Evolutionary conservation across 495 filamentous ascomycete genomes (phyloP), one percentile per base, ranked within the genome.

Genomic region (Neurospora sp.): DNA sequence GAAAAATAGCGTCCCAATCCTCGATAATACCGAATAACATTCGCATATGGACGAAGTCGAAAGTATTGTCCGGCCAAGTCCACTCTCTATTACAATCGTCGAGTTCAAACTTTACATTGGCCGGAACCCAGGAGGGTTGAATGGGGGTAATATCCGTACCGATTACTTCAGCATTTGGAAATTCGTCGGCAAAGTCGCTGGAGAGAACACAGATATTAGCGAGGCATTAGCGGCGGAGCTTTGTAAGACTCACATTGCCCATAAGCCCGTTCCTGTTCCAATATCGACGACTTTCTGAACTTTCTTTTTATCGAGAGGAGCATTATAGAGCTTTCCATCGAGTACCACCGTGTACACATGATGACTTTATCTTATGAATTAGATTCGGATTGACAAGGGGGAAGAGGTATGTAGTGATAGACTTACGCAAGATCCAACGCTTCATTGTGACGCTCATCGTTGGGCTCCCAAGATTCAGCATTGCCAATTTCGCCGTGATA

Each of bases 21-120:
- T 75, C 76, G 59, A 90, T 79, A 22, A 82, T 83, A 40, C 81
- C 86, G 65, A 83, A 82, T 16, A 89, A 72, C 7, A 79, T 74
- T n/a, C 88, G 83, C 4, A 85, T 80, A 76, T 90, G 87, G 69
- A 90, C 82, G 69, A 87, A 87, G 77, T 90, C 89, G 74, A 90
- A 90, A 68, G 78, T 70, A 40, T 84, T 78, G 17, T 78, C 70
- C 9, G 79, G 73, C 74, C 83, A 86, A 14, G 81, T 74, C 86
- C 86, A 89, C 27, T 77, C 75, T 3, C 70, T 40, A 53, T 85
- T 82, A 73, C 84, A 83, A 72, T 87, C 85, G 72, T 86, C 85
- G 48, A 87, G 76, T 70, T 83, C 81, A 72, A 87, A 87, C n/a
- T 80, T 79, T 61, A 82, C 78, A 74, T 86, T 87, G 2, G 81